A percentile compares a stretch with the other conserved stretches of the same genome.
These are phyloP conservation scores for Yamadazyma nakazawae DNA, from an alignment of 805 yeast species.

Conservation along the genomic window DNA sequence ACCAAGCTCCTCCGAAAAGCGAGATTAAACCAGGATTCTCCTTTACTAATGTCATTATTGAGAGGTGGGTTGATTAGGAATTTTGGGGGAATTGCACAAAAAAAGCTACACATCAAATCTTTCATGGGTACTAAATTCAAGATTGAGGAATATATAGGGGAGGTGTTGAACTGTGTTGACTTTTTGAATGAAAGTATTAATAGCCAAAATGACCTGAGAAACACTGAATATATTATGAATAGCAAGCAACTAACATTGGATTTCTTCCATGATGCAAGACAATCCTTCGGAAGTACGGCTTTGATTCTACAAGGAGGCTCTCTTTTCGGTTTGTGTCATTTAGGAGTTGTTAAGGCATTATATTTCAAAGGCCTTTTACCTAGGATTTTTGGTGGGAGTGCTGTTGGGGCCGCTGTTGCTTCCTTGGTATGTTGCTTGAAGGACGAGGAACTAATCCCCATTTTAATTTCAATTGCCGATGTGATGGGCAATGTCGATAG, in stretches of 20 bases:
- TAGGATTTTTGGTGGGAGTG: slow-evolving; percentile 82
- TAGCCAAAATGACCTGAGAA: slow-evolving; percentile 20
- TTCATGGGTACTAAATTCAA: slow-evolving; percentile 84
- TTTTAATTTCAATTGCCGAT: slow-evolving; percentile 36
- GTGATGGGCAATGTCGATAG: slow-evolving; percentile 43
- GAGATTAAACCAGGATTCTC: slow-evolving; percentile 54
- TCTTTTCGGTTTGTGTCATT: slow-evolving; percentile 86
- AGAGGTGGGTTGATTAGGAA: slow-evolving; percentile 84
- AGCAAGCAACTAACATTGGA: slow-evolving; percentile 59
- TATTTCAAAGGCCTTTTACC: slow-evolving; percentile 75
- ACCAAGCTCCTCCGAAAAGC: slow-evolving; percentile 61
- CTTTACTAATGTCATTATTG: slow-evolving; percentile 58
- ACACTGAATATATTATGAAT: slow-evolving; percentile 37
- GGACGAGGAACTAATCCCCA: slow-evolving; percentile 59
- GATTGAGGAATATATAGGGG: slow-evolving; percentile 82
- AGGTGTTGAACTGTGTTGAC: slow-evolving; percentile 66
- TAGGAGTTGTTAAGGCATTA: slow-evolving; percentile 89
- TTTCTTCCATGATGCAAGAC: slow-evolving; percentile 82
- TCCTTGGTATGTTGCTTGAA: slow-evolving; percentile 73
- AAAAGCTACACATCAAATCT: slow-evolving; percentile 73
- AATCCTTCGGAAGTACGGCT: slow-evolving; percentile 88
- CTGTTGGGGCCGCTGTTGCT: slow-evolving; percentile 92
- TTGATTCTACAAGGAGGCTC: slow-evolving; percentile 93
- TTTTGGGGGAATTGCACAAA: slow-evolving; percentile 85
- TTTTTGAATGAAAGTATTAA: slow-evolving; percentile 49